These are phyloP conservation scores for Amborella trichopoda DNA, from an alignment of 164 flowering plant species.

Conservation along the genomic window DNA sequence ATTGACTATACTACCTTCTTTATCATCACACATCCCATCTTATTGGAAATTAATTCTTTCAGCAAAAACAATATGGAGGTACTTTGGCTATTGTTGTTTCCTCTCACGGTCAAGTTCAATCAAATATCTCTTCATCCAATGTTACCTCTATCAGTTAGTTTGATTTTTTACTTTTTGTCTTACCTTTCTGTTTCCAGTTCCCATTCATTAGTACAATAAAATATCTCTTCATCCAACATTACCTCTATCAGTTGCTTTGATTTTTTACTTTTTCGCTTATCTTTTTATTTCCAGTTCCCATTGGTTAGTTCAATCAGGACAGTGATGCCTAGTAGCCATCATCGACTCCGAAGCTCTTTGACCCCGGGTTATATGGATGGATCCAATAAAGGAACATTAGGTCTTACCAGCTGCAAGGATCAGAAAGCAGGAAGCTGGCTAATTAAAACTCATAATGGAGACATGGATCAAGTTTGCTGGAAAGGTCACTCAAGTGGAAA, in stretches of 20 bases:
- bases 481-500: constrained; percentile 17
- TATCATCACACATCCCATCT: constrained; percentile 61
- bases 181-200: too few relatives aligned
- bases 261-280: background rate
- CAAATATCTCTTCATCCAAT: background rate
- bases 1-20: constrained; percentile 45
- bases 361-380: constrained; percentile 3
- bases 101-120: background rate
- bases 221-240: background rate
- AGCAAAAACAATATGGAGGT: constrained; percentile 78
- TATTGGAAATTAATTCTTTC: constrained; percentile 61
- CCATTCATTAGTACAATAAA: too few relatives aligned
- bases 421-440: constrained; percentile 42
- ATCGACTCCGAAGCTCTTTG: constrained; percentile 4
- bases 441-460: constrained; percentile 20
- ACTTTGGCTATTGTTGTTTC: constrained; percentile 1
- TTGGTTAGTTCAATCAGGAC: constrained; percentile 16
- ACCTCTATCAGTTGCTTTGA: background rate
- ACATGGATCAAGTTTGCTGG: constrained; percentile 61
- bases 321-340: constrained; percentile 1
- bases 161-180: background rate
- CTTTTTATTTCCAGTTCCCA: constrained; percentile 37
- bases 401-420: constrained; percentile 47
- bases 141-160: too few relatives aligned
- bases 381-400: constrained; percentile 12